Evolutionary conservation across 495 filamentous ascomycete genomes (phyloP).

Genomic region (Immersiella caudata): DNA sequence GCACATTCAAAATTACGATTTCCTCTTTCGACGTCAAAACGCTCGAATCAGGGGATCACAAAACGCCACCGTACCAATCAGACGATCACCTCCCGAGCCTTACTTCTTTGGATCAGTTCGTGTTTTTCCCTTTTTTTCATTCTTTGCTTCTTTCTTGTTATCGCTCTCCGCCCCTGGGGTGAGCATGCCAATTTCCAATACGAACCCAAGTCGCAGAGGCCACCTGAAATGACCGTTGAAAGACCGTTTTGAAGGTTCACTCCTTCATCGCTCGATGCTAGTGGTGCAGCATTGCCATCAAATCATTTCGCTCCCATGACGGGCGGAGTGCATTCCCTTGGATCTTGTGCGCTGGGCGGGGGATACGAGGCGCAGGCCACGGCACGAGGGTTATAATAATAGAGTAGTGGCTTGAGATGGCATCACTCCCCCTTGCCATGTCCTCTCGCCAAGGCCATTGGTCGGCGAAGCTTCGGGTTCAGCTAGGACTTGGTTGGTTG

Average conservation of each 20-base stretch:
- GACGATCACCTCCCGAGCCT: slow-evolving; percentile 10
- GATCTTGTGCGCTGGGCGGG: background rate
- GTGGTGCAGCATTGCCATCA: background rate
- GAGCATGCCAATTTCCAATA: background rate
- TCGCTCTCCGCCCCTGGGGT: background rate
- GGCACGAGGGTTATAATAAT: slow-evolving; percentile 19
- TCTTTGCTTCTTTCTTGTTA: background rate
- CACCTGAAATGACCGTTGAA: background rate
- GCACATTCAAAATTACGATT: slow-evolving; percentile 9
- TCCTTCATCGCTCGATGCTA: background rate
- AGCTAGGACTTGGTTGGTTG: background rate
- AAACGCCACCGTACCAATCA: slow-evolving; percentile 8
- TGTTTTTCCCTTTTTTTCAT: background rate
- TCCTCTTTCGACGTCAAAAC: background rate
- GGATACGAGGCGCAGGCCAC: slow-evolving; percentile 15
- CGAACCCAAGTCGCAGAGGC: background rate
- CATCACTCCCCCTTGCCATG: slow-evolving; percentile 1
- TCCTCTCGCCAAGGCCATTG: background rate
- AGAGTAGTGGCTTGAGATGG: slow-evolving; percentile 13
- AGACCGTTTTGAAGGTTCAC: background rate
- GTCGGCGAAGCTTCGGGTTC: background rate
- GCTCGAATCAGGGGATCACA: background rate
- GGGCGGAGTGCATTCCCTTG: background rate
- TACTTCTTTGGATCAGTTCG: background rate
- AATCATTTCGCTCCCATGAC: slow-evolving; percentile 5